These are phyloP conservation scores for Hansenula lynferdii DNA, from an alignment of 1,139 yeast genomes.

Conservation along the genomic window DNA sequence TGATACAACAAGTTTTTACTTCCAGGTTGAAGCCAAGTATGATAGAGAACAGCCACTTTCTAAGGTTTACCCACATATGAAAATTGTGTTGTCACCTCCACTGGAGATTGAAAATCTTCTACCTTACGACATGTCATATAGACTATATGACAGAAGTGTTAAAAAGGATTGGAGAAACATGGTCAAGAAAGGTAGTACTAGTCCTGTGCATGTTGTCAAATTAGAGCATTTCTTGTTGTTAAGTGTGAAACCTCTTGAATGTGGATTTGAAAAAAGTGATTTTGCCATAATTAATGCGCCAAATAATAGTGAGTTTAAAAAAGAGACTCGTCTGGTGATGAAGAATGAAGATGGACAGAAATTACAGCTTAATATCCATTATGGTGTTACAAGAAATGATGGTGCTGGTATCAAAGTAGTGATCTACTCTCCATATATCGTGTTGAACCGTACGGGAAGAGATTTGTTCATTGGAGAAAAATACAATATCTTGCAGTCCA, in stretches of 20 bases:
- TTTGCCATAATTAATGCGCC: constrained; percentile 78
- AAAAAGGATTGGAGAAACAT: constrained; percentile 64
- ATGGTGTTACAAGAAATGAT: constrained; percentile 40
- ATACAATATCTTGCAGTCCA: constrained; percentile 43
- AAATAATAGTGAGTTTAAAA: constrained; percentile 43
- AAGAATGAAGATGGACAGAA: constrained; percentile 61
- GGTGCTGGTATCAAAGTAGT: constrained; percentile 57
- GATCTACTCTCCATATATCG: constrained; percentile 80
- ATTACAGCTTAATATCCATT: constrained; percentile 60
- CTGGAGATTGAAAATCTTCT: constrained; percentile 77
- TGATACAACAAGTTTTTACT: constrained; percentile 49
- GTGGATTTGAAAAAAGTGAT: constrained; percentile 66
- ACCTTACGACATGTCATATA: constrained; percentile 76
- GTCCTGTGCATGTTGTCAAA: constrained; percentile 78
- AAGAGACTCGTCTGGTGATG: constrained; percentile 48
- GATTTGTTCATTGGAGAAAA: constrained; percentile 56
- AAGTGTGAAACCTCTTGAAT: constrained; percentile 62
- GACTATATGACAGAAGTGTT: constrained; percentile 74
- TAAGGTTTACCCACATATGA: constrained; percentile 81
- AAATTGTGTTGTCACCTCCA: constrained; percentile 77
- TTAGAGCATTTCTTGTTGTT: constrained; percentile 65
- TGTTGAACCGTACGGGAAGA: constrained; percentile 76
- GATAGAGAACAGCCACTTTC: constrained; percentile 65
- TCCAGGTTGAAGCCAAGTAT: constrained; percentile 69
- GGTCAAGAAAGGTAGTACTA: constrained; percentile 58